Base-by-base conservation (phyloP, 176 grass and related monocot genomes). In the Pontederia paniculata region DNA sequence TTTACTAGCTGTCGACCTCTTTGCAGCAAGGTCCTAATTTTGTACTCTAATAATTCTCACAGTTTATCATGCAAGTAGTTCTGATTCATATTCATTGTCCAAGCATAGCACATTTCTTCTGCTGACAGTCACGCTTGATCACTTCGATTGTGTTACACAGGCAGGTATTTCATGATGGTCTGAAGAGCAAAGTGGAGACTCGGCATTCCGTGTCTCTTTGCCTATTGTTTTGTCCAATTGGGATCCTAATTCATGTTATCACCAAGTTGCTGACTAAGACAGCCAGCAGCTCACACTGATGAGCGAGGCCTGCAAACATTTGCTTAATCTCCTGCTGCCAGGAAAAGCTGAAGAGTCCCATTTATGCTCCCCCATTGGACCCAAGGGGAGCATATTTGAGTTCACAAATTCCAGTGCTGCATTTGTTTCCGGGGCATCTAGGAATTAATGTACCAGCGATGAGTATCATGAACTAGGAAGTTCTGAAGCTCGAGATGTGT, bases 1-100 rank as follows among this genome's bases (percentile, higher is more conserved):
- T 75, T 80, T 91, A n/a, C 84, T 98, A 8, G 94, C 87, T 17
- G 83, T 98, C 46, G 87, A 98, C 69, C 78, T 98, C 48, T 93
- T 85, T 12, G 87, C 94, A 0, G 94, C 94, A 19, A 88, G 87
- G 94, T 88, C 70, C 45, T 69, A 37, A 22, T 21, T 56, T 45
- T 0, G 10, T 49, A 20, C 6, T 4, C 17, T 56, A n/a, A n/a
- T 22, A 2, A 17, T 17, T 60, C 9, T 60, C 57, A n/a, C n/a
- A n/a, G n/a, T n/a, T n/a, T n/a, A n/a, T n/a, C n/a, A n/a, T n/a
- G n/a, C n/a, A n/a, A n/a, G n/a, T n/a, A n/a, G n/a, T n/a, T n/a
- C n/a, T n/a, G n/a, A n/a, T n/a, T n/a, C n/a, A n/a, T n/a, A n/a
- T n/a, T n/a, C 28, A 37, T 37, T 37, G 7, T 37, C 28, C 7